Conservation (phyloP, 441 rosid species). For the Pelargonium fulgidum region DNA sequence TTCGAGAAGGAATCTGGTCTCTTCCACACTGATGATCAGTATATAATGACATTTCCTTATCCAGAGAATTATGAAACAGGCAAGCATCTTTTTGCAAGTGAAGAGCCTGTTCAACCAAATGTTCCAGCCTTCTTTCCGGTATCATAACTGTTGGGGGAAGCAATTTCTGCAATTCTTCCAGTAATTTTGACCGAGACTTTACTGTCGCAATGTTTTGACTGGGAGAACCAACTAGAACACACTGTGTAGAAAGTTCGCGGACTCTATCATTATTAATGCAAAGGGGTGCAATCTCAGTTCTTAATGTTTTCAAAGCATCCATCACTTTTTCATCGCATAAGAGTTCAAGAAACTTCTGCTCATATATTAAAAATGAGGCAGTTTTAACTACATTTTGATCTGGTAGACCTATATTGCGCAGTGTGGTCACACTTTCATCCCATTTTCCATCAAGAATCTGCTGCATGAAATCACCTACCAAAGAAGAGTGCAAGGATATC, state of each 20-base stretch:
- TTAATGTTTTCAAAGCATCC: constrained; percentile 51
- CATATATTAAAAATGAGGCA: constrained; percentile 50
- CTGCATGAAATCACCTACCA: constrained; percentile 36
- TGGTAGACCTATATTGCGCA: constrained; percentile 35
- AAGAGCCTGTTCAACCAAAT: constrained; percentile 60
- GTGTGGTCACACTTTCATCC: constrained; percentile 43
- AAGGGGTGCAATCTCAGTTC: constrained; percentile 55
- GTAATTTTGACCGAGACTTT: constrained; percentile 38
- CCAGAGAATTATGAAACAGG: constrained; percentile 46
- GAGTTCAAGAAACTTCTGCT: constrained; percentile 56
- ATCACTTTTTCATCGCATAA: constrained; percentile 35
- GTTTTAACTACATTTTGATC: constrained; percentile 41
- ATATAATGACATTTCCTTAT: constrained; percentile 52
- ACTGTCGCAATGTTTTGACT: constrained; percentile 25
- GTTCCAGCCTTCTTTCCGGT: constrained; percentile 61
- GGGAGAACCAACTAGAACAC: constrained; percentile 23
- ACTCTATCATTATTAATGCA: constrained; percentile 28
- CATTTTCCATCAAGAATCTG: constrained; percentile 48
- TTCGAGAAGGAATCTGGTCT: constrained; percentile 54
- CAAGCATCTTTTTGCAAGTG: constrained; percentile 43
- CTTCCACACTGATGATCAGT: constrained; percentile 58
- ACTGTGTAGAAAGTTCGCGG: constrained; percentile 38
- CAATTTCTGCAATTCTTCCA: constrained; percentile 51
- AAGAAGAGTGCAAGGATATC: constrained; percentile 40
- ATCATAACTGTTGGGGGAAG: constrained; percentile 49